Conservation (phyloP, 2,329 filamentous ascomycete species). For the Arthrocladium fulminans region DNA sequence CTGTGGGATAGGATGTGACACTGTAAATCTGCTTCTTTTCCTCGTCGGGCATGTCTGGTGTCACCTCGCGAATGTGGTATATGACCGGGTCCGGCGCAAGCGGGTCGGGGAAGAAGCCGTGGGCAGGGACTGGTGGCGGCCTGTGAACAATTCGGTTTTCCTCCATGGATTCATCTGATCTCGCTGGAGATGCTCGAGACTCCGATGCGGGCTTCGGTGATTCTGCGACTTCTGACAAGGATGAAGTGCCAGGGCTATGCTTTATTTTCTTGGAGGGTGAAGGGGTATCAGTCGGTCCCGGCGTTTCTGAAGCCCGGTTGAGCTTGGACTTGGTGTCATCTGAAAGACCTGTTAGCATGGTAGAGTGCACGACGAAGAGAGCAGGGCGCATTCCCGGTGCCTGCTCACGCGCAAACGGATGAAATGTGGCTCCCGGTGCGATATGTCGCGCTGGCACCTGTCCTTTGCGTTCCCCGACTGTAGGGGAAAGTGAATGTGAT, state of each 20-base stretch:
- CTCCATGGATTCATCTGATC: conserved; percentile 53
- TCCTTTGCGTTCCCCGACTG: too few species aligned
- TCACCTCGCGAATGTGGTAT: conserved; percentile 77
- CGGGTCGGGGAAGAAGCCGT: conserved; percentile 87
- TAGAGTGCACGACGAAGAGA: not conserved
- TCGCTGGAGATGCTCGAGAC: conserved; percentile 52
- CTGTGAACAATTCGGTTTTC: conserved; percentile 46
- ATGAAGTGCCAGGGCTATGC: conserved; percentile 23
- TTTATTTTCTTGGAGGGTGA: conserved; percentile 24
- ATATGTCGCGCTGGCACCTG: too few species aligned
- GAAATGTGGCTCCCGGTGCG: too few species aligned
- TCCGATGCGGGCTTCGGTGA: conserved; percentile 28
- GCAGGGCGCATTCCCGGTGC: not conserved
- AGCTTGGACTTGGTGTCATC: conserved; percentile 7
- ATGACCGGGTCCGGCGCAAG: conserved; percentile 83
- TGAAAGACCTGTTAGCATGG: not conserved
- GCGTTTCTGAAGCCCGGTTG: conserved; percentile 11
- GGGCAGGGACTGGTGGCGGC: conserved; percentile 57
- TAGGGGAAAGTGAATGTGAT: not conserved
- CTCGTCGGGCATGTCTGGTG: conserved; percentile 69
- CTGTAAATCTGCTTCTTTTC: conserved; percentile 81
- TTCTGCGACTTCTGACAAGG: conserved; percentile 23
- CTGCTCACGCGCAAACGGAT: not conserved
- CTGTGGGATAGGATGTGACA: conserved; percentile 71
- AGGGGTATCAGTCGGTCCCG: conserved; percentile 20